These are phyloP conservation scores for Hypoxylon sp. DNA, from an alignment of 2,329 filamentous ascomycete genomes.

Conservation along the genomic window DNA sequence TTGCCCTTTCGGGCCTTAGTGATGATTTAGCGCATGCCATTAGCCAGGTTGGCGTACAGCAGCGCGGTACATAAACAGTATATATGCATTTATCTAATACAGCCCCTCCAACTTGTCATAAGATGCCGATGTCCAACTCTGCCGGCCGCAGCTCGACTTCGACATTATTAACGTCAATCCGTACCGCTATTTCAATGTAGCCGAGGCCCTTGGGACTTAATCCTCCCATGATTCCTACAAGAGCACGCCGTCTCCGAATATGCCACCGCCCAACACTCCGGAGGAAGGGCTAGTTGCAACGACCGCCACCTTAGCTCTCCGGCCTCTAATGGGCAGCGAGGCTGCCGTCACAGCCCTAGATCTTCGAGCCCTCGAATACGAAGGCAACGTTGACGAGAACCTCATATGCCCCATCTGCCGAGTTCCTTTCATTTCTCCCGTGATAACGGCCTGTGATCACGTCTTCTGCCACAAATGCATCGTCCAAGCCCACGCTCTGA, in stretches of 20 bases:
- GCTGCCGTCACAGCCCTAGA: conserved; percentile 54
- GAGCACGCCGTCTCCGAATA: conserved; percentile 37
- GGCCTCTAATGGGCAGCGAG: conserved; percentile 45
- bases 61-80: neutral
- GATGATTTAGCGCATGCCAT: neutral
- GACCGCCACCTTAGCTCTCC: conserved; percentile 49
- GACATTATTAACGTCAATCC: conserved; percentile 4
- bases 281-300: conserved; percentile 52
- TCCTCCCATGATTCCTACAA: conserved; percentile 26
- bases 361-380: conserved; percentile 62
- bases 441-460: conserved; percentile 75
- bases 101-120: conserved; percentile 23
- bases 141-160: neutral
- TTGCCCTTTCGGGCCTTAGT: conserved; percentile 18
- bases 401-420: conserved; percentile 71
- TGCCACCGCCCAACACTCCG: conserved; percentile 57
- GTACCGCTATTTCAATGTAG: conserved; percentile 22
- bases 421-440: conserved; percentile 71
- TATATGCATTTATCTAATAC: conserved; percentile 22
- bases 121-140: conserved; percentile 2
- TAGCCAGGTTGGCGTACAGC: neutral
- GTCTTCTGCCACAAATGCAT: conserved; percentile 75
- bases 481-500: conserved; percentile 59
- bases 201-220: conserved; percentile 29
- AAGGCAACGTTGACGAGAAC: conserved; percentile 61